A percentile compares a stretch with the other conserved stretches of the same genome.
Conservation (phyloP, 148 eudicot species). For the Gaultheria prostrata region DNA sequence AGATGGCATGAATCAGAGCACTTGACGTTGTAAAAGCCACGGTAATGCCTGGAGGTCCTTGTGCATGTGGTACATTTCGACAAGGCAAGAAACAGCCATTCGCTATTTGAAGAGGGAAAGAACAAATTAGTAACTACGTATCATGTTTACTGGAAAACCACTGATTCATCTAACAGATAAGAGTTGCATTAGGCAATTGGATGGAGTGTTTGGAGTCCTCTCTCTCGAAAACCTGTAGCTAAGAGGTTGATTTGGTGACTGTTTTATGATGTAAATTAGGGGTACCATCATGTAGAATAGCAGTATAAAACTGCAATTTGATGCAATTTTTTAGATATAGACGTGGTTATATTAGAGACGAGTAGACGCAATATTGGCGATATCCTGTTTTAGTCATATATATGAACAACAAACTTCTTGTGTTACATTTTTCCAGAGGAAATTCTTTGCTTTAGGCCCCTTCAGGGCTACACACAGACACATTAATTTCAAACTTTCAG, state of each 20-base stretch:
- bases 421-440: too few relatives aligned
- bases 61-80: constrained; percentile 11
- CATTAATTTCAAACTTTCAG: background rate
- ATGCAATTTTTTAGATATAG: background rate
- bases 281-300: background rate
- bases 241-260: background rate
- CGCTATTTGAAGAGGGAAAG: constrained; percentile 20
- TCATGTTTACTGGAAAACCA: background rate
- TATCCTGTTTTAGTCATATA: constrained; percentile 1
- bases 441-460: background rate
- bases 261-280: background rate
- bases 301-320: background rate
- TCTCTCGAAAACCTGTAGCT: background rate
- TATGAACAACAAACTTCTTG: too few relatives aligned
- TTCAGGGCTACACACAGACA: background rate
- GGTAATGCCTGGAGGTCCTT: constrained; percentile 14
- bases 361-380: background rate
- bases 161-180: background rate
- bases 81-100: constrained; percentile 17
- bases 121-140: too few relatives aligned
- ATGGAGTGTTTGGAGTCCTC: background rate
- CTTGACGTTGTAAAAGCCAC: constrained; percentile 17
- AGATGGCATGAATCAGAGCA: constrained; percentile 22
- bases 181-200: background rate
- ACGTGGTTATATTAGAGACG: background rate